A percentile compares a stretch with the other conserved stretches of the same genome.
phyloP scores from a whole-genome alignment of 2,329 filamentous ascomycete genomes.

The Nigrospora osmanthi region DNA sequence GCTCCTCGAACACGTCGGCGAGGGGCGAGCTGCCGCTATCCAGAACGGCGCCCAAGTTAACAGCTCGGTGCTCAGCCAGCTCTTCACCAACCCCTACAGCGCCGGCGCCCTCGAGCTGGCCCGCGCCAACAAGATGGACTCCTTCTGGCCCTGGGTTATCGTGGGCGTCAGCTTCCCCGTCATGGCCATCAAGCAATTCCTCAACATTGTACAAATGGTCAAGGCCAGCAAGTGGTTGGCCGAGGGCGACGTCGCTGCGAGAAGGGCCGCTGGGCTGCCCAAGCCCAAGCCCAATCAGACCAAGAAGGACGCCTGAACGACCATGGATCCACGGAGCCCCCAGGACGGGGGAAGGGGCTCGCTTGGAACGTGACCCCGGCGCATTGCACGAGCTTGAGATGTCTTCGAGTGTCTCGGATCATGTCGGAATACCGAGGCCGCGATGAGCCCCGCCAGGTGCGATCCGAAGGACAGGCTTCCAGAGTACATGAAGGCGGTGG shows the following conservation, averaged over 20 bases:
- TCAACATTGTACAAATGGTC: conserved; percentile 90
- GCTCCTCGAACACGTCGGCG: conserved; percentile 58
- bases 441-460: no score
- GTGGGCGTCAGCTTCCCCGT: conserved; percentile 73
- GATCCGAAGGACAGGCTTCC: no score
- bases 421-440: no score
- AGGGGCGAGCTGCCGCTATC: conserved; percentile 40
- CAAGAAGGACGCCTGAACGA: conserved; percentile 9
- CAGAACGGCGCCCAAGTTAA: conserved; percentile 63
- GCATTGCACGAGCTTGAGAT: no score
- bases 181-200: conserved; percentile 86
- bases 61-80: conserved; percentile 59
- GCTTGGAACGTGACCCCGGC: no score
- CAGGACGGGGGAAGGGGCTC: no score
- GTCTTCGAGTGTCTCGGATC: no score
- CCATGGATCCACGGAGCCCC: not conserved
- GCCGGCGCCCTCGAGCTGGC: conserved; percentile 89
- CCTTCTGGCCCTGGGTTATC: conserved; percentile 60
- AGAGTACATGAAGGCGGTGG: no score
- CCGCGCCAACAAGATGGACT: conserved; percentile 87
- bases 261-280: conserved; percentile 47
- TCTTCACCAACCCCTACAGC: conserved; percentile 86
- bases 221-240: conserved; percentile 90
- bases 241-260: conserved; percentile 72
- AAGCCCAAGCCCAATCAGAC: conserved; percentile 27